These are phyloP conservation scores for Ascochyta rabiei DNA, from an alignment of 2,329 filamentous ascomycete genomes.

Conservation along the genomic window DNA sequence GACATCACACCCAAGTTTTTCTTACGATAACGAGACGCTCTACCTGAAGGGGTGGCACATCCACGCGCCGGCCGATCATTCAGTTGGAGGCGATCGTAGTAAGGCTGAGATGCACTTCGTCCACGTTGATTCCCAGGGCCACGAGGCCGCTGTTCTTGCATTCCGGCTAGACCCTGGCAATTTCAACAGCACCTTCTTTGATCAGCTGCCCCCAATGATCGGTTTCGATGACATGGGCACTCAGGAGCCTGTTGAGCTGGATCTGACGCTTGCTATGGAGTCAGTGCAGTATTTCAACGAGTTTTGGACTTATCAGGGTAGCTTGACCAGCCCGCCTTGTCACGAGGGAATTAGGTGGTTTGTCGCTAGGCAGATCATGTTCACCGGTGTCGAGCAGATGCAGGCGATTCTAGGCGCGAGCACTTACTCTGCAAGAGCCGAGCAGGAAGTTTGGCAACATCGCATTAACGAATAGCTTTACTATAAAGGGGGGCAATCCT, in stretches of 20 bases:
- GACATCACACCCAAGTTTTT: slow-evolving; percentile 50
- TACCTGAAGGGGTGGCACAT: slow-evolving; percentile 60
- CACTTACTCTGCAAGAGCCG: slow-evolving; percentile 53
- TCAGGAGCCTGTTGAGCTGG: slow-evolving; percentile 31
- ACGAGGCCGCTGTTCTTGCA: slow-evolving; percentile 54
- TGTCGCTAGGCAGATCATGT: slow-evolving; percentile 51
- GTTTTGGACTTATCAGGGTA: slow-evolving; percentile 58
- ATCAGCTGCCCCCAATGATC: slow-evolving; percentile 51
- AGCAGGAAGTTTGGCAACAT: slow-evolving; percentile 57
- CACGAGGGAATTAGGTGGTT: slow-evolving; percentile 57
- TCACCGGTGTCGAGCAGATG: slow-evolving; percentile 56
- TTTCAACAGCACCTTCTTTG: slow-evolving; percentile 48
- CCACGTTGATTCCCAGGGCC: slow-evolving; percentile 52
- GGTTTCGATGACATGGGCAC: slow-evolving; percentile 46
- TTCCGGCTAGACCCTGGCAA: slow-evolving; percentile 55
- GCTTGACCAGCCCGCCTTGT: slow-evolving; percentile 56
- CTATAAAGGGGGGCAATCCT: too few species aligned
- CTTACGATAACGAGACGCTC: slow-evolving; percentile 55
- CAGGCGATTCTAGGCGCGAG: slow-evolving; percentile 53
- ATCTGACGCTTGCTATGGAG: slow-evolving; percentile 43
- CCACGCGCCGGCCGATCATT: slow-evolving; percentile 59
- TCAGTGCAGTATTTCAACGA: slow-evolving; percentile 51
- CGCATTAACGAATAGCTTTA: slow-evolving; percentile 49
- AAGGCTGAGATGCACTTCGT: slow-evolving; percentile 59
- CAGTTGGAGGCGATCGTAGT: slow-evolving; percentile 50